Percentiles rank a stretch among this genome's conserved stretches.
phyloP scores from a whole-genome alignment of 2,329 filamentous ascomycete genomes.

The Ophiocordyceps camponoti-rufipedis region DNA sequence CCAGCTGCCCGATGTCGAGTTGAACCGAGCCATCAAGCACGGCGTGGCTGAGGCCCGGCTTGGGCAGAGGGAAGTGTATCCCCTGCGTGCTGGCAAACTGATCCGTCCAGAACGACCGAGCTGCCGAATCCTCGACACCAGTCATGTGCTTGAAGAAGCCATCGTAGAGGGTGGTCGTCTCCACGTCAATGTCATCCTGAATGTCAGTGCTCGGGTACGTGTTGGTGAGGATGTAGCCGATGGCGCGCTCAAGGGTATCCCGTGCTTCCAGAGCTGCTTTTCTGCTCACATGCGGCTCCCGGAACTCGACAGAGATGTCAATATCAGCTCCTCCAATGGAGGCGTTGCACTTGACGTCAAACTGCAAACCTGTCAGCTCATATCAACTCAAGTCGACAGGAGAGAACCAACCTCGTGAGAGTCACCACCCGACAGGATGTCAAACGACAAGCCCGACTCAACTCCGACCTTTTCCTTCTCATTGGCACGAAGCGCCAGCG shows the following conservation, averaged over 20 bases:
- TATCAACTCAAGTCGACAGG: neutral
- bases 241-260: constrained; percentile 1
- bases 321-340: neutral
- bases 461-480: neutral
- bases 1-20: neutral
- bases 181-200: neutral
- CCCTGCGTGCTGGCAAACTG: constrained; percentile 2
- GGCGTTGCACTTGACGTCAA: constrained; percentile 2
- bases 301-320: constrained; percentile 2
- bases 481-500: constrained; percentile 12
- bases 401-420: constrained; percentile 2
- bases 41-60: neutral
- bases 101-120: constrained; percentile 1
- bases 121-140: constrained; percentile 1
- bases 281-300: constrained; percentile 1
- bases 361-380: neutral
- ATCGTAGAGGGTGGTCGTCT: neutral
- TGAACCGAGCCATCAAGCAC: neutral
- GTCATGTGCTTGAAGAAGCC: constrained; percentile 3
- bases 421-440: constrained; percentile 4
- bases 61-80: constrained; percentile 1
- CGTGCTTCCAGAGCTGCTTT: constrained; percentile 1
- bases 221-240: constrained; percentile 1
- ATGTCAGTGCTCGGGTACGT: neutral
- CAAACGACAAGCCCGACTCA: neutral